Conservation (phyloP, 75 land plant species). For the Isoetes taiwanensis region DNA sequence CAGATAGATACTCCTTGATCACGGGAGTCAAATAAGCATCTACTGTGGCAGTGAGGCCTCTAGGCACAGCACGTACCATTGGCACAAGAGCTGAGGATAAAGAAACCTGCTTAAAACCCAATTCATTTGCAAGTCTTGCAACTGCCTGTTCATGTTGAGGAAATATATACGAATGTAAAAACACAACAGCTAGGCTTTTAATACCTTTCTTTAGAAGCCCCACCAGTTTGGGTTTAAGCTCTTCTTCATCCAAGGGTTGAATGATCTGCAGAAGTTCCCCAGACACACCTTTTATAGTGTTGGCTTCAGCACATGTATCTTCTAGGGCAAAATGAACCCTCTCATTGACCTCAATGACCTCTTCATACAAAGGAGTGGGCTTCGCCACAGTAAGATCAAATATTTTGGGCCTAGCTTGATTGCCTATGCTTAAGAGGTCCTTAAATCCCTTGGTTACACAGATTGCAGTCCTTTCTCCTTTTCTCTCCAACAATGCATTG, state of each 20-base stretch:
- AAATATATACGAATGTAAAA: conserved; percentile 86
- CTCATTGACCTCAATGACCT: conserved; percentile 87
- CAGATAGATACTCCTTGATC: conserved; percentile 80
- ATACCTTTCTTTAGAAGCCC: conserved; percentile 70
- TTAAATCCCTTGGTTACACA: conserved; percentile 80
- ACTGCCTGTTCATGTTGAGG: conserved; percentile 70
- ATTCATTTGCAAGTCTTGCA: conserved; percentile 43
- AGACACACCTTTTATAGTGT: conserved; percentile 52
- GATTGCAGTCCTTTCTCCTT: conserved; percentile 81
- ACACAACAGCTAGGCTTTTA: conserved; percentile 69
- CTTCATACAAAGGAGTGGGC: conserved; percentile 74
- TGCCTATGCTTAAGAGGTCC: conserved; percentile 82
- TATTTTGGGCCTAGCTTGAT: conserved; percentile 87
- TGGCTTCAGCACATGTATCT: neutral
- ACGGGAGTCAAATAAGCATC: conserved; percentile 99
- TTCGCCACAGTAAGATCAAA: conserved; percentile 81
- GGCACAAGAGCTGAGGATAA: conserved; percentile 79
- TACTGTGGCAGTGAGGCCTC: conserved; percentile 88
- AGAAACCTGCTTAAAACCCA: conserved; percentile 94
- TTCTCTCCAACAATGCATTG: conserved; percentile 87
- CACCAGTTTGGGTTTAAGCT: conserved; percentile 39
- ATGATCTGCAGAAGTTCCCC: conserved; percentile 73
- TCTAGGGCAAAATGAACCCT: conserved; percentile 62
- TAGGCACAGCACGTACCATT: conserved; percentile 96
- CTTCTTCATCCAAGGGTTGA: conserved; percentile 50